phyloP scores from a whole-genome alignment of 805 yeast species.

The Nakazawaea populi region DNA sequence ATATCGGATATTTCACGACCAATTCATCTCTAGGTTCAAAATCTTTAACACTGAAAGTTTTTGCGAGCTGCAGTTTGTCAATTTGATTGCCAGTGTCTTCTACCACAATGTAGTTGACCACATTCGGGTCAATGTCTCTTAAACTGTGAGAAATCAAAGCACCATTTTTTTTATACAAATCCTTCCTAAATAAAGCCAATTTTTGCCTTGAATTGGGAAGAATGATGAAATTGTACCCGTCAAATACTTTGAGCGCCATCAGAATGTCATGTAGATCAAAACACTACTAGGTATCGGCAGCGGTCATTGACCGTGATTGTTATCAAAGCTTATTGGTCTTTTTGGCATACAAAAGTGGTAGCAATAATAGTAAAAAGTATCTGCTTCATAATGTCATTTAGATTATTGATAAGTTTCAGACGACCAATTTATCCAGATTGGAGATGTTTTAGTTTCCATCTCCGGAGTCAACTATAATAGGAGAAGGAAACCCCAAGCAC shows the following conservation, averaged over 20 bases:
- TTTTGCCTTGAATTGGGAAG: slow-evolving; percentile 14
- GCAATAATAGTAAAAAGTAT: too few relatives aligned
- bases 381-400: too few relatives aligned
- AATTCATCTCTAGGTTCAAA: not conserved
- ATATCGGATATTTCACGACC: slow-evolving; percentile 1
- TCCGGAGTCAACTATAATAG: too few relatives aligned
- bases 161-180: slow-evolving; percentile 21
- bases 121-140: not conserved
- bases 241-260: slow-evolving; percentile 9
- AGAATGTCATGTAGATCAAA: not conserved
- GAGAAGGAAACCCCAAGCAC: too few relatives aligned
- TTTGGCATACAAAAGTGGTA: too few relatives aligned
- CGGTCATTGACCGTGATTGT: too few relatives aligned
- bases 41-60: not conserved
- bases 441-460: too few relatives aligned
- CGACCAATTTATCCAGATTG: too few relatives aligned
- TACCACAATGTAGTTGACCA: not conserved
- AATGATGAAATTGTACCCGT: slow-evolving; percentile 15
- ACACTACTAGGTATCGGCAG: too few relatives aligned
- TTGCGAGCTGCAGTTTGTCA: not conserved
- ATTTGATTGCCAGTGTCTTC: not conserved
- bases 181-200: slow-evolving; percentile 14
- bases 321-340: too few relatives aligned
- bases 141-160: slow-evolving; percentile 16
- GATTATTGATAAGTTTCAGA: too few relatives aligned